These are phyloP conservation scores for Graphilbum ipis-grandicollis DNA, from an alignment of 2,329 filamentous ascomycete species.

Conservation along the genomic window DNA sequence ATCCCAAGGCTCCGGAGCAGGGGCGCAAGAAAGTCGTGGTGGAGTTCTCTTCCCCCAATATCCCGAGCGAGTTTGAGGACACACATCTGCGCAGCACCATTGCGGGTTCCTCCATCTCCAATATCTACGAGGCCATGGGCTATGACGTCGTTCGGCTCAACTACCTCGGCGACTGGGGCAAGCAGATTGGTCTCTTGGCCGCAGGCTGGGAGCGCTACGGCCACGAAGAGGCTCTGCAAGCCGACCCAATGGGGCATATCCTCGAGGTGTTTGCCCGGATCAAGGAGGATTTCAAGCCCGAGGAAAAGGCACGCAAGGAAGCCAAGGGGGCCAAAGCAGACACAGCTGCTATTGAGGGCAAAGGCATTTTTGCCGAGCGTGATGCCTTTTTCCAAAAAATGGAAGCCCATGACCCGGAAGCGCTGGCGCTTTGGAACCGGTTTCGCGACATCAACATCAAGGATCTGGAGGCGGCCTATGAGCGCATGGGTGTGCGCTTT, in stretches of 20 bases:
- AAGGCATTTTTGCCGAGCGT: constrained; percentile 29
- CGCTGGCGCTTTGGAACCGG: constrained; percentile 37
- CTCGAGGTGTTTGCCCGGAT: constrained; percentile 59
- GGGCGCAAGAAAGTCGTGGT: constrained; percentile 37
- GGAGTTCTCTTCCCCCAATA: constrained; percentile 62
- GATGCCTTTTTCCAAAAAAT: constrained; percentile 46
- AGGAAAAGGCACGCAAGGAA: constrained; percentile 40
- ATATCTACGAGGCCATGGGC: constrained; percentile 49
- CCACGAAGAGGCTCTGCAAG: constrained; percentile 36
- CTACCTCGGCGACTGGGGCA: constrained; percentile 67
- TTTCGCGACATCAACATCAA: constrained; percentile 42
- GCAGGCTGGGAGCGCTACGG: constrained; percentile 53
- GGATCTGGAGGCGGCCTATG: constrained; percentile 40
- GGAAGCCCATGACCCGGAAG: constrained; percentile 39
- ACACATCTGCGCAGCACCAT: constrained; percentile 63
- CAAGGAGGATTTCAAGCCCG: constrained; percentile 41
- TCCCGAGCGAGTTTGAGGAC: constrained; percentile 57
- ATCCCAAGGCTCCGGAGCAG: constrained; percentile 20
- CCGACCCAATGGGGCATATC: constrained; percentile 54
- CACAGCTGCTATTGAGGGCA: constrained; percentile 23
- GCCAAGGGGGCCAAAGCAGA: constrained; percentile 28
- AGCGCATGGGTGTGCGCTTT: constrained; percentile 41
- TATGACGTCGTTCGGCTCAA: constrained; percentile 59
- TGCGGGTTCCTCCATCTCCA: constrained; percentile 55
- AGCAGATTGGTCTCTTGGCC: constrained; percentile 50